A percentile compares a stretch with the other conserved stretches of the same genome.
Conservation (phyloP, 2,329 filamentous ascomycete species). For the Chrysosporium keratinophilum region DNA sequence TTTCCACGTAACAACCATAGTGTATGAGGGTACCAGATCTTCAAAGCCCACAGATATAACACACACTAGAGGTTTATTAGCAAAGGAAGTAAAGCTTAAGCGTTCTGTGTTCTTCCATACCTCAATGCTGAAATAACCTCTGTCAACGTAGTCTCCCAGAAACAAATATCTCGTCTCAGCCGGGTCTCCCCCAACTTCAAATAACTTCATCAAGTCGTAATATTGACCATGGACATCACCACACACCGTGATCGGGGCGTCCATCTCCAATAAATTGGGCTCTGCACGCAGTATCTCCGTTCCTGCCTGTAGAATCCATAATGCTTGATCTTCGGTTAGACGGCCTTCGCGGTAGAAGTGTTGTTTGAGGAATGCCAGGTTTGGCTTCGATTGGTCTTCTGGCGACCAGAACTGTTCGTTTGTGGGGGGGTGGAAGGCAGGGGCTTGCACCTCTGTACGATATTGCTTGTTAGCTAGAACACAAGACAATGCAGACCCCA, state of each 20-base stretch:
- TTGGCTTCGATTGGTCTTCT: conserved; percentile 73
- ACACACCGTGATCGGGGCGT: conserved; percentile 96
- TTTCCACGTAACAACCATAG: conserved; percentile 96
- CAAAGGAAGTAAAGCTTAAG: conserved; percentile 1
- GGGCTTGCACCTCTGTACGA: conserved; percentile 83
- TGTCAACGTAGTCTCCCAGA: conserved; percentile 93
- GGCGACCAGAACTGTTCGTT: conserved; percentile 92
- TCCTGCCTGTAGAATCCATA: conserved; percentile 86
- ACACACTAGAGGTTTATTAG: conserved; percentile 56
- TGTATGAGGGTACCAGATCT: conserved; percentile 97
- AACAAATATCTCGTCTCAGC: conserved; percentile 95
- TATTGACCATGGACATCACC: conserved; percentile 98
- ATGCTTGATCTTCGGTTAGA: conserved; percentile 89
- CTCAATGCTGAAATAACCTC: conserved; percentile 98
- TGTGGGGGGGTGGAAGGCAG: conserved; percentile 82
- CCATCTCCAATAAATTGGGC: conserved; percentile 97
- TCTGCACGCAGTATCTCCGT: conserved; percentile 80
- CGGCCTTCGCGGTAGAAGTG: conserved; percentile 97
- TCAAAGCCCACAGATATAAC: conserved; percentile 91
- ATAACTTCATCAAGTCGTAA: conserved; percentile 98
- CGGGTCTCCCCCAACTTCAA: conserved; percentile 94
- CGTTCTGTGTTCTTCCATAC: conserved; percentile 29
- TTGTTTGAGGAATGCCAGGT: conserved; percentile 90
- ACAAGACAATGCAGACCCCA: not conserved
- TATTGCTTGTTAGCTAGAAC: not conserved